Evolutionary conservation across 2,329 filamentous ascomycete species (phyloP).

Genomic region (Onygenales sp.): DNA sequence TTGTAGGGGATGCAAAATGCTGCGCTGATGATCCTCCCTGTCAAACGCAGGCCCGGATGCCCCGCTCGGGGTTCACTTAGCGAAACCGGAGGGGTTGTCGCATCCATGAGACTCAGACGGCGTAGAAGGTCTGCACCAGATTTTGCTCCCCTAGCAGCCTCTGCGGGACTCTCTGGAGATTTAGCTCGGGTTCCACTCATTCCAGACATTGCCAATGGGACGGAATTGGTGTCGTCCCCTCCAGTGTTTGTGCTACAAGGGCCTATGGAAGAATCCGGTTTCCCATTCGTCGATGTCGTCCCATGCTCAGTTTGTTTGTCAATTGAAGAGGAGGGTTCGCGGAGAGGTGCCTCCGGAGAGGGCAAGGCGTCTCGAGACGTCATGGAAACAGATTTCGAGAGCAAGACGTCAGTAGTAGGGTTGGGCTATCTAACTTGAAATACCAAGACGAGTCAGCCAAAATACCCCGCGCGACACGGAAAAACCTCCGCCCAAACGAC

Average conservation of each 20-base stretch:
- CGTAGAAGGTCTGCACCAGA: conserved; percentile 43
- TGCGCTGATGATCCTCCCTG: conserved; percentile 54
- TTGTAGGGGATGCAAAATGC: conserved; percentile 56
- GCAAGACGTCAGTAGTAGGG: background rate
- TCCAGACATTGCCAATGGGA: background rate
- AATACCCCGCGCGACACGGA: background rate
- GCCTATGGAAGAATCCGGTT: background rate
- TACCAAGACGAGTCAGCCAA: background rate
- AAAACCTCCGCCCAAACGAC: too few relatives aligned
- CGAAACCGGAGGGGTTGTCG: conserved; percentile 30
- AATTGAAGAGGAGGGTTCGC: background rate
- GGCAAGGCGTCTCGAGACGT: background rate
- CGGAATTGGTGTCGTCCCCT: background rate
- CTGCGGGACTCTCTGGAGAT: conserved; percentile 24
- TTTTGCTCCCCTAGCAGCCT: conserved; percentile 36
- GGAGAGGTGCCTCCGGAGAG: background rate
- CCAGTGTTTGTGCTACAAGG: background rate
- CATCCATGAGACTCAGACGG: conserved; percentile 40
- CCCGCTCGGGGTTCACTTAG: conserved; percentile 44
- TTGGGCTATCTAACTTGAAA: background rate
- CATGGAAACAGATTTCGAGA: background rate
- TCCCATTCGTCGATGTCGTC: background rate
- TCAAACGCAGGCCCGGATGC: conserved; percentile 49
- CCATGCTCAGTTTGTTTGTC: background rate
- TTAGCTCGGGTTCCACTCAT: background rate